Percentiles rank a stretch among this genome's conserved stretches.
phyloP scores from a whole-genome alignment of 108 stramenopile genomes.

The Nitzschia palea region DNA sequence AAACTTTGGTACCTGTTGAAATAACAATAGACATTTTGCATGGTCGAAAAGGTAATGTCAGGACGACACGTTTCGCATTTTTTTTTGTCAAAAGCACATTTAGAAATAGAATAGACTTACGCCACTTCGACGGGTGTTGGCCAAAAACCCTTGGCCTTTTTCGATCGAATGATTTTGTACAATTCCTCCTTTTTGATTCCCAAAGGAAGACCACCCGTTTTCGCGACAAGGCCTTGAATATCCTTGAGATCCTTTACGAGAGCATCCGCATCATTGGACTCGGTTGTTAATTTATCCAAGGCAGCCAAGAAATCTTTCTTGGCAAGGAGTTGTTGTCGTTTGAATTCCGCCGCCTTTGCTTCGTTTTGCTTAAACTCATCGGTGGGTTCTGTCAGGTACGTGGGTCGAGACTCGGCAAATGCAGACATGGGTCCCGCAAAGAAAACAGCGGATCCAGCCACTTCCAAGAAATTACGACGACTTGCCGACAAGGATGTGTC shows the following conservation, averaged over 20 bases:
- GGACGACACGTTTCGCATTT: not conserved
- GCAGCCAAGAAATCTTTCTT: conserved; percentile 66
- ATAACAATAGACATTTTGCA: not conserved
- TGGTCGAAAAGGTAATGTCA: not conserved
- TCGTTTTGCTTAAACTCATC: conserved; percentile 86
- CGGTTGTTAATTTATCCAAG: conserved; percentile 50
- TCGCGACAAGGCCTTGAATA: conserved; percentile 43
- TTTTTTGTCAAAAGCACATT: not conserved
- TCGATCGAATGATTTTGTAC: conserved; percentile 71
- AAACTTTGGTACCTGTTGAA: conserved; percentile 62
- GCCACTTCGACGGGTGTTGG: conserved; percentile 80
- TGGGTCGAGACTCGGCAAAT: conserved; percentile 41
- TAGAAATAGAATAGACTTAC: conserved; percentile 19
- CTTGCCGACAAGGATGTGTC: conserved; percentile 9
- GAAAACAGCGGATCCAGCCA: conserved; percentile 9
- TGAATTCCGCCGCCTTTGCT: conserved; percentile 76
- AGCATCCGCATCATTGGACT: conserved; percentile 52
- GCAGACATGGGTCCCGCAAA: conserved; percentile 11
- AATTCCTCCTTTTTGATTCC: conserved; percentile 86
- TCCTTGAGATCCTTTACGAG: conserved; percentile 58
- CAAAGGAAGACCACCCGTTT: conserved; percentile 70
- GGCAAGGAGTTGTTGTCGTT: conserved; percentile 53
- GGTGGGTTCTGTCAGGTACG: conserved; percentile 81
- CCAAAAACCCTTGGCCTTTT: conserved; percentile 84
- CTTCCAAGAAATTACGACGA: conserved; percentile 21